Percentiles rank a stretch among this genome's conserved stretches.
These are phyloP conservation scores for Exserohilum turcica DNA, from an alignment of 2,329 filamentous ascomycete species.

Conservation along the genomic window DNA sequence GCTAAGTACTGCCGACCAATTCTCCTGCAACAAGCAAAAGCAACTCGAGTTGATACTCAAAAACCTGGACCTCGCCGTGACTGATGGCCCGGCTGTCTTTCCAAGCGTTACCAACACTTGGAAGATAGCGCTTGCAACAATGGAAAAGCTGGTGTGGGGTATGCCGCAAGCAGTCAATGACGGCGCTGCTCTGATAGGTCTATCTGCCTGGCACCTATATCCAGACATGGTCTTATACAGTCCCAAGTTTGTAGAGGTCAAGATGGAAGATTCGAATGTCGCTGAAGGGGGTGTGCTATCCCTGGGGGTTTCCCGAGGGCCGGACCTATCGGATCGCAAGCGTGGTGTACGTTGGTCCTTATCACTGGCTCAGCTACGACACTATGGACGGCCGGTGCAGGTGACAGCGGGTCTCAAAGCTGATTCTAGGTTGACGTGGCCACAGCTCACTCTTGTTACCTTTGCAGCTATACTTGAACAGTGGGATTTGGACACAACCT, in stretches of 20 bases:
- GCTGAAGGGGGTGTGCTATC: neutral
- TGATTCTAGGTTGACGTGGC: neutral
- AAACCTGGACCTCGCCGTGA: conserved; percentile 13
- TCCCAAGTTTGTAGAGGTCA: neutral
- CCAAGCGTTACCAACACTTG: conserved; percentile 8
- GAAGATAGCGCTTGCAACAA: neutral
- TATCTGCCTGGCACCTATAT: conserved; percentile 25
- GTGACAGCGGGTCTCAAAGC: neutral
- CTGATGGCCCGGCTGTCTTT: neutral
- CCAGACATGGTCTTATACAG: conserved; percentile 14
- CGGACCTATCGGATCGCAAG: no score
- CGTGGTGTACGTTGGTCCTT: neutral
- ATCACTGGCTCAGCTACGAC: neutral
- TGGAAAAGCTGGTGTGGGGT: neutral
- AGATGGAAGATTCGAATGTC: neutral
- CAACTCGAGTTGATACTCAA: conserved; percentile 20
- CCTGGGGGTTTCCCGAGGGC: neutral
- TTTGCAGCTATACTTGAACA: neutral
- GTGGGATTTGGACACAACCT: neutral
- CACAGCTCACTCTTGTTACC: neutral
- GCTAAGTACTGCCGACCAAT: conserved; percentile 18
- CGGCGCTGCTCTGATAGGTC: conserved; percentile 12
- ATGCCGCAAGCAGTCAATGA: conserved; percentile 3
- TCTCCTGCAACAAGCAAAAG: conserved; percentile 4
- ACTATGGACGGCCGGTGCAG: neutral